Evolutionary conservation across 192 early-diverging fungal species (phyloP), one percentile per base, ranked within the genome.

Genomic region (Coemansia sp.): DNA sequence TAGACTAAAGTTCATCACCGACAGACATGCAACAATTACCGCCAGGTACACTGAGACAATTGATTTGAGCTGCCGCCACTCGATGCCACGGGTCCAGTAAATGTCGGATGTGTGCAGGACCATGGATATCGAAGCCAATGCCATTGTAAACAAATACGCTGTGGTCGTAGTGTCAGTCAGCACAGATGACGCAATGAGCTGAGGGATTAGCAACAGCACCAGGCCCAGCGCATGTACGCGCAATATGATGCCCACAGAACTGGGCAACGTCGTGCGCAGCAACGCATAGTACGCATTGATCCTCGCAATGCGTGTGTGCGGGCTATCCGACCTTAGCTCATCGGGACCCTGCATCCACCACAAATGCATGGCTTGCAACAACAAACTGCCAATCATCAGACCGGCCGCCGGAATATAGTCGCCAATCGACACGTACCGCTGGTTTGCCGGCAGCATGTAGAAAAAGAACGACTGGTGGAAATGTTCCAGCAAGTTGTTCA

Each of bases 381-480:
- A 79, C 54, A 94, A 70, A 24, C 88, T 86, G 51, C 87, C 87
- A 5, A 90, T 85, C 47, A 95, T 84, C 41, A 95, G 75, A 21
- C 89, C 88, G 4, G 92, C 82, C 0, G 94, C 93, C 17, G 92
- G 92, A 62, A 96, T 88, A 70, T 96, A 98, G 56, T 91, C 84
- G 49, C 90, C 89, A 49, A 98, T 90, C 2, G 94, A 94, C 29
- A 96, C 88, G 76, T 91, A 94, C 45, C 81, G 79, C 19, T 81
- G 62, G 55, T 88, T 87, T 12, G 86, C 83, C n/a, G 90, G 90
- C 68, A 96, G 84, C n/a, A 94, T 82, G 74, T 98, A 98, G 67
- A 97, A 96, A 83, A 95, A 98, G 78, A 93, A 98, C 39, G 94
- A 92, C 70, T 96, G 94, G 67, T 98, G 96, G 41, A 98, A 84